Percentiles rank a stretch among this genome's conserved stretches.
Evolutionary conservation across 164 flowering plant species (phyloP).

Genomic region (Hamamelis virginiana): DNA sequence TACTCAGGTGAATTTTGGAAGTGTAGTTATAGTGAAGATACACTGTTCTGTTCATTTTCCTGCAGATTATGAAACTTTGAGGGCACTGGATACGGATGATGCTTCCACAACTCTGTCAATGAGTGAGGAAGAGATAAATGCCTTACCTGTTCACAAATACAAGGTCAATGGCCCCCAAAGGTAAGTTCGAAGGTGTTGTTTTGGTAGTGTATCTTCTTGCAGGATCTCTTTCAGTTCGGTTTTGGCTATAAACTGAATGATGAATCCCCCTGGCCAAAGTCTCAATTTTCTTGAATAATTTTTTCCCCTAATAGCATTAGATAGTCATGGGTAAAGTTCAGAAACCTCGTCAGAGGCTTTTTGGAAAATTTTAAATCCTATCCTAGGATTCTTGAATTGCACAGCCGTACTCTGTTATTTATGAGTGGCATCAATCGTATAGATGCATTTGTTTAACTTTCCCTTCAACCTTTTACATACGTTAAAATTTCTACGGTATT

Average conservation of each 20-base stretch:
- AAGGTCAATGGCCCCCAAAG: conserved; percentile 51
- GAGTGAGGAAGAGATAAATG: conserved; percentile 97
- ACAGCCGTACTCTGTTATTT: too few relatives aligned
- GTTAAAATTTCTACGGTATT: too few relatives aligned
- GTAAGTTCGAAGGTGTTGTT: conserved; percentile 30
- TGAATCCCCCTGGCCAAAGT: too few relatives aligned
- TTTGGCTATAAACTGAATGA: not conserved
- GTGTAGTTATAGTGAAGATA: not conserved
- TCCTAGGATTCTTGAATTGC: too few relatives aligned
- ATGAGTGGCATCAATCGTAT: too few relatives aligned
- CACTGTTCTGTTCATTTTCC: not conserved
- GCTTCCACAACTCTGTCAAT: conserved; percentile 55
- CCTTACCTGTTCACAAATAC: conserved; percentile 90
- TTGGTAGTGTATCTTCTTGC: not conserved
- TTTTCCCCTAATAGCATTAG: too few relatives aligned
- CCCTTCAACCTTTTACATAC: too few relatives aligned
- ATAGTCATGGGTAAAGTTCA: too few relatives aligned
- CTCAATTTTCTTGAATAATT: too few relatives aligned
- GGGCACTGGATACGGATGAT: conserved; percentile 71
- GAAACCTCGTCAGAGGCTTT: too few relatives aligned
- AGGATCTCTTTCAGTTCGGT: not conserved
- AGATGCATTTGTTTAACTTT: too few relatives aligned
- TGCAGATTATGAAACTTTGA: conserved; percentile 89
- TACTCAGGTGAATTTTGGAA: not conserved
- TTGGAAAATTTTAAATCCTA: too few relatives aligned